A percentile compares a stretch with the other conserved stretches of the same genome.
phyloP scores from a whole-genome alignment of 2,329 filamentous ascomycete genomes.

The Clonostachys solani region DNA sequence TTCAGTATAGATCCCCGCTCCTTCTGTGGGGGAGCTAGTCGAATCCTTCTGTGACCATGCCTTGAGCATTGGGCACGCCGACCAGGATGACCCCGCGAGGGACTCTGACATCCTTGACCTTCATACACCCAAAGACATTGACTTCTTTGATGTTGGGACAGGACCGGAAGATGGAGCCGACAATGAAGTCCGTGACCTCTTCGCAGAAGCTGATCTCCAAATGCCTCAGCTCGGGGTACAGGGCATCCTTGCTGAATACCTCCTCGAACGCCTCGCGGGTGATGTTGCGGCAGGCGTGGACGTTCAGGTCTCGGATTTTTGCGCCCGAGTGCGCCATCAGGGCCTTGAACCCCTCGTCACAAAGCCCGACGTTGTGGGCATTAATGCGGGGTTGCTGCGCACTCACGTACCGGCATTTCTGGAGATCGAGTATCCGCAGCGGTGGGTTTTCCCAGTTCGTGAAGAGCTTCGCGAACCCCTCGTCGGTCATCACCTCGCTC shows the following conservation, averaged over 20 bases:
- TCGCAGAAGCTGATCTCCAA: slow-evolving; percentile 78
- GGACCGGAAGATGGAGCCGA: slow-evolving; percentile 58
- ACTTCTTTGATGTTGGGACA: slow-evolving; percentile 58
- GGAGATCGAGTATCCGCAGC: slow-evolving; percentile 68
- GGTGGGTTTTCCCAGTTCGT: slow-evolving; percentile 70
- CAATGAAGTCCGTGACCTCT: slow-evolving; percentile 59
- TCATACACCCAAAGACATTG: slow-evolving; percentile 64
- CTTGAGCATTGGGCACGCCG: slow-evolving; percentile 53
- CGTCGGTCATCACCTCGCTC: slow-evolving; percentile 72
- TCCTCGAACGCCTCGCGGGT: slow-evolving; percentile 66
- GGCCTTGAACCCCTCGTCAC: slow-evolving; percentile 69
- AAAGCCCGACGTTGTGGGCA: slow-evolving; percentile 65
- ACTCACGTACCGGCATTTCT: slow-evolving; percentile 74
- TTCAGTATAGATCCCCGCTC: too few relatives aligned
- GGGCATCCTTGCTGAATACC: slow-evolving; percentile 58
- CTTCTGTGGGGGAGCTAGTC: slow-evolving; percentile 3
- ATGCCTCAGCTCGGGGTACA: slow-evolving; percentile 64
- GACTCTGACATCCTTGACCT: slow-evolving; percentile 48
- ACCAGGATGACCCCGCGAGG: slow-evolving; percentile 52
- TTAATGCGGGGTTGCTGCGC: slow-evolving; percentile 63
- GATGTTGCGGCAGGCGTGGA: slow-evolving; percentile 85
- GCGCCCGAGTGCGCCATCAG: slow-evolving; percentile 80
- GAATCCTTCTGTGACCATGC: slow-evolving; percentile 54
- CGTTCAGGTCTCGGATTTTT: slow-evolving; percentile 62
- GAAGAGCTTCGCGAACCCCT: slow-evolving; percentile 70